Conservation (phyloP, 1,139 yeast genomes). For the Scheffersomyces parashehatae region DNA sequence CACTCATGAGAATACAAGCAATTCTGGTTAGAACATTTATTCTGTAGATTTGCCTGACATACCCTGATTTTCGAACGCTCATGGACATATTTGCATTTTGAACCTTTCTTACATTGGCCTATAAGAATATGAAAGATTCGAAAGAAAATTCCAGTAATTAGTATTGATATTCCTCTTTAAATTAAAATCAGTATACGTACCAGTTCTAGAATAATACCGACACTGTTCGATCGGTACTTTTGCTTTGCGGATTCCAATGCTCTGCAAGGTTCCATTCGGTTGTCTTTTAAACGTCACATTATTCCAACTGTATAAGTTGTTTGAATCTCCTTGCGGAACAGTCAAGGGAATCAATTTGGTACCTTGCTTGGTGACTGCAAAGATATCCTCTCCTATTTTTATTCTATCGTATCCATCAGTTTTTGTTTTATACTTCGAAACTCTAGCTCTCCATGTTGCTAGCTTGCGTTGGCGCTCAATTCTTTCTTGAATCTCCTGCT, state of each 20-base stretch:
- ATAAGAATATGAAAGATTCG: constrained; percentile 18
- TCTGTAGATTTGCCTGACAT: constrained; percentile 52
- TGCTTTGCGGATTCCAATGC: constrained; percentile 10
- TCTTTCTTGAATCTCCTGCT: constrained; percentile 17
- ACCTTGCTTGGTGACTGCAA: constrained; percentile 38
- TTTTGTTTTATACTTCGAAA: constrained; percentile 25
- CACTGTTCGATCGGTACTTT: constrained; percentile 28
- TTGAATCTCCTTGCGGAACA: constrained; percentile 10
- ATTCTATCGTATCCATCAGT: constrained; percentile 42
- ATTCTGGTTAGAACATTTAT: constrained; percentile 46
- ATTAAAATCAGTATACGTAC: constrained; percentile 26
- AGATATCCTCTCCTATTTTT: constrained; percentile 29
- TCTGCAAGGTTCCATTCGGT: constrained; percentile 29
- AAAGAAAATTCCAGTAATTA: constrained; percentile 16
- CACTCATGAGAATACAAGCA: constrained; percentile 63
- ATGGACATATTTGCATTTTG: constrained; percentile 58
- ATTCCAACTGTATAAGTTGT: constrained; percentile 28
- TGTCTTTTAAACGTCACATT: constrained; percentile 19
- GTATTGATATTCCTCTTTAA: constrained; percentile 9
- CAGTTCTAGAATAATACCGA: constrained; percentile 41
- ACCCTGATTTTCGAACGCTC: constrained; percentile 50
- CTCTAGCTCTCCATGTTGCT: constrained; percentile 11
- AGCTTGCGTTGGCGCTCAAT: constrained; percentile 13
- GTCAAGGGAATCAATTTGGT: constrained; percentile 31
- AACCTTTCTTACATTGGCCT: constrained; percentile 57